Conservation (phyloP, 352 stramenopile species). For the Pythium diclinum region DNA sequence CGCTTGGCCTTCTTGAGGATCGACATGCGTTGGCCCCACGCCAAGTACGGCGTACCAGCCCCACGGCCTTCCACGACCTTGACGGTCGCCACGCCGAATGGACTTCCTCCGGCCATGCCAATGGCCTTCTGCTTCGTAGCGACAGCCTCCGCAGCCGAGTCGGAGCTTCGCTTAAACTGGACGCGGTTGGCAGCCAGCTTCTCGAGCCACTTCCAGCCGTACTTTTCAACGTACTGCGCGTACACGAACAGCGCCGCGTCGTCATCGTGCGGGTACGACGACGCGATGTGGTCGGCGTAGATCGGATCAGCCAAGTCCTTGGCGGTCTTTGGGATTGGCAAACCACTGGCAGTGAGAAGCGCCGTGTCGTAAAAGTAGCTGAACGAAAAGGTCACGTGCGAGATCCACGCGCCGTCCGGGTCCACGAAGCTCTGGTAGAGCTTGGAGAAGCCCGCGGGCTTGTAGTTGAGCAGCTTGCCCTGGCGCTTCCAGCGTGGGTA, state of each 20-base stretch:
- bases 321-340: slow-evolving; percentile 23
- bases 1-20: slow-evolving; percentile 59
- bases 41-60: slow-evolving; percentile 34
- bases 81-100: background rate
- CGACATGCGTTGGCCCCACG: slow-evolving; percentile 51
- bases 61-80: slow-evolving; percentile 7
- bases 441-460: slow-evolving; percentile 48
- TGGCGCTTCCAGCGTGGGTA: slow-evolving; percentile 44
- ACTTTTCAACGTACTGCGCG: slow-evolving; percentile 42
- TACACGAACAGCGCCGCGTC: slow-evolving; percentile 53
- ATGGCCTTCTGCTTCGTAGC: slow-evolving; percentile 33
- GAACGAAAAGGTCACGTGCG: slow-evolving; percentile 42
- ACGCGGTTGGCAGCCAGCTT: slow-evolving; percentile 41
- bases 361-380: slow-evolving; percentile 36
- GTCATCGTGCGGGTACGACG: slow-evolving; percentile 48
- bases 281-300: slow-evolving; percentile 41
- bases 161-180: slow-evolving; percentile 34
- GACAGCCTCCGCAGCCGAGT: slow-evolving; percentile 31
- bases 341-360: slow-evolving; percentile 18
- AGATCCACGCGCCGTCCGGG: slow-evolving; percentile 32
- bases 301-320: slow-evolving; percentile 34
- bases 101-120: slow-evolving; percentile 18
- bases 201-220: slow-evolving; percentile 48
- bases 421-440: slow-evolving; percentile 48
- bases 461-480: slow-evolving; percentile 50